Percentiles rank a stretch among this genome's conserved stretches.
phyloP scores from a whole-genome alignment of 306 rosid genomes.

The Fragaria ananassa region DNA sequence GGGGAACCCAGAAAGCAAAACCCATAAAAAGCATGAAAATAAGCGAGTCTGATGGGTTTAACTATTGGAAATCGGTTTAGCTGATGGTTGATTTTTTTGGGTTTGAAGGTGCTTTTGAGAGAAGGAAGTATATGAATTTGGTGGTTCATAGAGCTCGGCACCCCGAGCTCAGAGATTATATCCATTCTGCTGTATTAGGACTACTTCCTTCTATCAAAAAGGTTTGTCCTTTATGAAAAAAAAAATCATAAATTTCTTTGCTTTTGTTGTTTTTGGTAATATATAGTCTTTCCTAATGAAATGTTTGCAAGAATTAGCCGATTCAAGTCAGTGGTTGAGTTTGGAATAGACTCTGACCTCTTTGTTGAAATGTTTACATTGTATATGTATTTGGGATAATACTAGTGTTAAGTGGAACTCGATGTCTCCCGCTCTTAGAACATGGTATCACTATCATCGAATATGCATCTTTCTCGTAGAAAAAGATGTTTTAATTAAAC shows the following conservation, averaged over 20 bases:
- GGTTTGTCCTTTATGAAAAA: constrained; percentile 37
- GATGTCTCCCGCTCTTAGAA: neutral
- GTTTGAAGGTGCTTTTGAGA: constrained; percentile 77
- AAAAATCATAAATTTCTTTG: neutral
- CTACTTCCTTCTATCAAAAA: constrained; percentile 70
- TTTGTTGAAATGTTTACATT: neutral
- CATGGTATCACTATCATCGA: neutral
- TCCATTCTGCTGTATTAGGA: constrained; percentile 65
- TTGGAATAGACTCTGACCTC: neutral
- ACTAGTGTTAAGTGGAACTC: neutral
- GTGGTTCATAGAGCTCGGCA: constrained; percentile 80
- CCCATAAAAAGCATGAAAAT: neutral
- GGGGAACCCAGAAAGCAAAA: constrained; percentile 2
- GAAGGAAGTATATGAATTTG: constrained; percentile 80
- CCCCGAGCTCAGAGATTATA: constrained; percentile 79
- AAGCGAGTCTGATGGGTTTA: neutral
- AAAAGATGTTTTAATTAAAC: neutral
- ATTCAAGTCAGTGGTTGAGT: neutral
- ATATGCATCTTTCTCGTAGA: neutral
- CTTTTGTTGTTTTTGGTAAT: neutral
- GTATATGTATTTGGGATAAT: neutral
- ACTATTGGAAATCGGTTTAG: neutral
- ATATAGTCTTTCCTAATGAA: neutral
- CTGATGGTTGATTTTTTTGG: constrained; percentile 14
- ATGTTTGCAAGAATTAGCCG: neutral